phyloP scores from a whole-genome alignment of 495 filamentous ascomycete genomes.

The Xylaria bambusicola region DNA sequence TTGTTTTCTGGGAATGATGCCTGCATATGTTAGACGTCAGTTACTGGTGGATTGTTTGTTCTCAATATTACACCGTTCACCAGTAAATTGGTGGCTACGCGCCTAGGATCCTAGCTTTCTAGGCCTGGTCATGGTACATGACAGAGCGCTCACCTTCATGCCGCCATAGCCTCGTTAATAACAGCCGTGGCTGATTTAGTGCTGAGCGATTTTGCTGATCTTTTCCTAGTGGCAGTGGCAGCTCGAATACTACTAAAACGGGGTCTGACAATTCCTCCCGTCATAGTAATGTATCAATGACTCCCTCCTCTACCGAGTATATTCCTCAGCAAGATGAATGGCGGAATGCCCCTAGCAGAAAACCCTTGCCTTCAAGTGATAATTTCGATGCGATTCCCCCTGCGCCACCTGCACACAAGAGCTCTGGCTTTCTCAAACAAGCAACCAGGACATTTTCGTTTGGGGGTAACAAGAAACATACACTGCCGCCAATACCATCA shows the following conservation, averaged over 20 bases:
- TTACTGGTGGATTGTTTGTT: too few relatives aligned
- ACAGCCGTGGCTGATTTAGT: conserved; percentile 21
- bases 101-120: too few relatives aligned
- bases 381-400: conserved; percentile 58
- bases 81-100: too few relatives aligned
- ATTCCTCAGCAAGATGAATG: conserved; percentile 55
- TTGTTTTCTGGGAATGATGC: too few relatives aligned
- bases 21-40: too few relatives aligned
- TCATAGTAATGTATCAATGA: conserved; percentile 71
- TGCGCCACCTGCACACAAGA: conserved; percentile 57
- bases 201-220: conserved; percentile 34
- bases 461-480: conserved; percentile 54
- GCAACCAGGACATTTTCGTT: conserved; percentile 78
- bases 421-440: conserved; percentile 58
- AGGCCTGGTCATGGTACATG: too few relatives aligned
- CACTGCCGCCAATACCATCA: conserved; percentile 45
- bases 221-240: conserved; percentile 60
- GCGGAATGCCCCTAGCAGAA: conserved; percentile 49
- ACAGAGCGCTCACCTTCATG: too few relatives aligned
- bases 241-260: conserved; percentile 64
- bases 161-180: not conserved
- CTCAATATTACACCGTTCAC: too few relatives aligned
- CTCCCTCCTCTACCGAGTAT: conserved; percentile 70
- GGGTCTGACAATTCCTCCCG: conserved; percentile 68
- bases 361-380: conserved; percentile 46